Percentiles rank a stretch among this genome's conserved stretches.
Conservation (phyloP, 176 grass and related monocot species). For the Avena atlantica region DNA sequence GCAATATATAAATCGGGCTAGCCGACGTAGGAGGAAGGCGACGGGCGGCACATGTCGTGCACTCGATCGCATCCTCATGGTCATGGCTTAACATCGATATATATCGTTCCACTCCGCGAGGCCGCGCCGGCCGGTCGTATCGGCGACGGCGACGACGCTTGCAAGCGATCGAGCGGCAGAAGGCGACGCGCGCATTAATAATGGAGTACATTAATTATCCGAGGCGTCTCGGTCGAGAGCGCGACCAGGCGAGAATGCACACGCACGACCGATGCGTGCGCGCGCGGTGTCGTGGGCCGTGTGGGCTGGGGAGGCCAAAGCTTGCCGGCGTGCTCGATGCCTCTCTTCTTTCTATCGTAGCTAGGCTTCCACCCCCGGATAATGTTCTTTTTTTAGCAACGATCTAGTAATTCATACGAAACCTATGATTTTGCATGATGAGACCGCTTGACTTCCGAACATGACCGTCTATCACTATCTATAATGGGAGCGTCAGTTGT, state of each 20-base stretch:
- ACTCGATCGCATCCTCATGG: background rate
- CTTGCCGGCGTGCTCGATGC: background rate
- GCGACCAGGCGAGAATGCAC: background rate
- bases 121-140: background rate
- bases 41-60: background rate
- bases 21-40: background rate
- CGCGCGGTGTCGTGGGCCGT: background rate
- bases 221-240: background rate
- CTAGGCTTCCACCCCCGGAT: no score
- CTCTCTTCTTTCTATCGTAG: no score
- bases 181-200: background rate
- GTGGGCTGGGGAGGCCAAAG: background rate
- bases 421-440: no score
- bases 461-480: no score
- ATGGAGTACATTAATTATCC: background rate
- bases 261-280: background rate
- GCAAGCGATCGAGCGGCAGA: constrained; percentile 8
- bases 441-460: no score
- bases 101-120: background rate
- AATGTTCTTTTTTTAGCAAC: no score
- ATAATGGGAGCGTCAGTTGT: no score
- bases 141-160: constrained; percentile 6
- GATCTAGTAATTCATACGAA: no score
- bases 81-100: background rate
- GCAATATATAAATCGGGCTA: background rate